Evolutionary conservation across 2,329 filamentous ascomycete genomes (phyloP).

Genomic region (Aspergillus jensenii): DNA sequence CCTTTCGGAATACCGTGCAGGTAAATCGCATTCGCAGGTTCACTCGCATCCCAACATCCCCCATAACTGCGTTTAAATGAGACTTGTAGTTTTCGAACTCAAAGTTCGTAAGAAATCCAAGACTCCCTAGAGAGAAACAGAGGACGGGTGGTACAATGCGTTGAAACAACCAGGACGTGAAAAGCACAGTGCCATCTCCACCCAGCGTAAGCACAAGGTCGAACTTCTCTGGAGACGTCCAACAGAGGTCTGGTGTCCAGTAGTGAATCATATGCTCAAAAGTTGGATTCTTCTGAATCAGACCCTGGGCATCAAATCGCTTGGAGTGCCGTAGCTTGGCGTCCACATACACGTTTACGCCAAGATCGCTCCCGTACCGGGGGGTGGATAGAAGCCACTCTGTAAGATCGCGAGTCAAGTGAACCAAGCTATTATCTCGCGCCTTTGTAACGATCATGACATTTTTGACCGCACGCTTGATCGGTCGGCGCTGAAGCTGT

Average conservation of each 20-base stretch:
- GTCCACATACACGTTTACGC: constrained; percentile 97
- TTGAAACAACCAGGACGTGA: constrained; percentile 96
- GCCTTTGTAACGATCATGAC: constrained; percentile 99
- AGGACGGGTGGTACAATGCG: constrained; percentile 90
- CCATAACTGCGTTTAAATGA: constrained; percentile 87
- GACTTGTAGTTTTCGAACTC: constrained; percentile 88
- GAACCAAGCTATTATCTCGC: constrained; percentile 87
- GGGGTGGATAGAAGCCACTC: constrained; percentile 87
- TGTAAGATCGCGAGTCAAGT: constrained; percentile 81
- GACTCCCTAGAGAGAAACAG: constrained; percentile 85
- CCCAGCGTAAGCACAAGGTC: constrained; percentile 91
- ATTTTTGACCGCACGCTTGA: constrained; percentile 86
- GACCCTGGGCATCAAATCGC: constrained; percentile 74
- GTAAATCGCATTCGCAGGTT: constrained; percentile 99
- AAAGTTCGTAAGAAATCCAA: constrained; percentile 96
- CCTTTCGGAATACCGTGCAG: constrained; percentile 87
- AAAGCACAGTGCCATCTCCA: constrained; percentile 95
- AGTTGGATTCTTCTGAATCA: constrained; percentile 71
- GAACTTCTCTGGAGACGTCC: constrained; percentile 89
- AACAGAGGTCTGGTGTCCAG: constrained; percentile 96
- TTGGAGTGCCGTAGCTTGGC: constrained; percentile 86
- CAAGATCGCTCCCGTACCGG: constrained; percentile 83
- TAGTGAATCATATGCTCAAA: constrained; percentile 86
- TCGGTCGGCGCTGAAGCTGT: constrained; percentile 86
- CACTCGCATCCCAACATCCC: constrained; percentile 91